These are phyloP conservation scores for Isochrysis galbana DNA, from an alignment of 78 protist genomes.

Conservation along the genomic window DNA sequence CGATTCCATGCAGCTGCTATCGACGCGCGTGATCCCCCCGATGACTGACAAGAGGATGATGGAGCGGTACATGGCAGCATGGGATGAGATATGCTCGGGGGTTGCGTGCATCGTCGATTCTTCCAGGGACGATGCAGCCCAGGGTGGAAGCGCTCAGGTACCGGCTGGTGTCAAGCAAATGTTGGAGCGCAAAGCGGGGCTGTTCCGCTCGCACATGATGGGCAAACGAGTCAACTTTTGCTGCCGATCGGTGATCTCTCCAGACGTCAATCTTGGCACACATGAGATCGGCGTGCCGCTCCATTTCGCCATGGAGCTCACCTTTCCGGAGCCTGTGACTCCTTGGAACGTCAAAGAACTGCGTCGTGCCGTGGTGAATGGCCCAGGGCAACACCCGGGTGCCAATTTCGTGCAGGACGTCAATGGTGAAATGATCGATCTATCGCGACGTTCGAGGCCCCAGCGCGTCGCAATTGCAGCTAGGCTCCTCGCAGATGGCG, in stretches of 20 bases:
- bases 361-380: slow-evolving; percentile 90
- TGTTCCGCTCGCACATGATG: slow-evolving; percentile 98
- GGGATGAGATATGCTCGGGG: not conserved
- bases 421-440: slow-evolving; percentile 52
- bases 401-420: slow-evolving; percentile 79
- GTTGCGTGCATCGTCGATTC: not conserved
- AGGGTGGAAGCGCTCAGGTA: not conserved
- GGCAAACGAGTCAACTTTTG: slow-evolving; percentile 97
- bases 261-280: slow-evolving; percentile 89
- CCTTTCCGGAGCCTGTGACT: slow-evolving; percentile 79
- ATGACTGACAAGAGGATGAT: not conserved
- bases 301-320: slow-evolving; percentile 61
- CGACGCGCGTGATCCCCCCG: no score
- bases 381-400: slow-evolving; percentile 94
- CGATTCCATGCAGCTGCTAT: no score
- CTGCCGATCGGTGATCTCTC: slow-evolving; percentile 96
- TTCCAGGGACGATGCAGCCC: not conserved
- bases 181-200: slow-evolving; percentile 96
- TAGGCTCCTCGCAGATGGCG: slow-evolving; percentile 42
- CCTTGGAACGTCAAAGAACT: slow-evolving; percentile 49
- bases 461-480: slow-evolving; percentile 70
- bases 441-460: slow-evolving; percentile 47
- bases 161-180: slow-evolving; percentile 83
- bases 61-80: not conserved
- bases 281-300: slow-evolving; percentile 78